phyloP scores from a whole-genome alignment of 805 yeast species.

The Metschnikowia henanensis region DNA sequence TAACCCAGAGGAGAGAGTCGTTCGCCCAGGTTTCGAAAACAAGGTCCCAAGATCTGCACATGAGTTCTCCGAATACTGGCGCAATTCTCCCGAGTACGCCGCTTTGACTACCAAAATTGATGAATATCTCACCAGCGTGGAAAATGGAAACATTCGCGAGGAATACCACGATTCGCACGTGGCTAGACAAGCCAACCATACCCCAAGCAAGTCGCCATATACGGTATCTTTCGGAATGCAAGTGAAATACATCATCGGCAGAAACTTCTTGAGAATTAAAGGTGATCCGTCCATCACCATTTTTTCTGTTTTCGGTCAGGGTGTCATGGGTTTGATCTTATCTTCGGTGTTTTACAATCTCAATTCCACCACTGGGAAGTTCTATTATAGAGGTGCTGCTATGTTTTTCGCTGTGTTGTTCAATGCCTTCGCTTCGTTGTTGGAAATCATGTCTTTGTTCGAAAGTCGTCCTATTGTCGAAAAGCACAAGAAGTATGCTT shows the following conservation, averaged over 20 bases:
- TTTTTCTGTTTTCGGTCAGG: slow-evolving; percentile 51
- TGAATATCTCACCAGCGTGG: slow-evolving; percentile 31
- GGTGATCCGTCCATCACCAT: slow-evolving; percentile 59
- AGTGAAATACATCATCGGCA: slow-evolving; percentile 45
- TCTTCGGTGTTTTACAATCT: slow-evolving; percentile 61
- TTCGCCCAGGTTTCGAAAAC: slow-evolving; percentile 47
- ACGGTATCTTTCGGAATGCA: slow-evolving; percentile 34
- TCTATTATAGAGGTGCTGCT: slow-evolving; percentile 63
- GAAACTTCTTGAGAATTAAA: slow-evolving; percentile 54
- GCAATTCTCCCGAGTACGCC: slow-evolving; percentile 50
- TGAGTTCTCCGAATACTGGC: slow-evolving; percentile 64
- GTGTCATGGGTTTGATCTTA: slow-evolving; percentile 56
- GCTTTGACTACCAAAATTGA: slow-evolving; percentile 43
- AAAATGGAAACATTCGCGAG: slow-evolving; percentile 12
- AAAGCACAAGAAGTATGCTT: slow-evolving; percentile 70
- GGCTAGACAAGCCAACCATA: slow-evolving; percentile 43
- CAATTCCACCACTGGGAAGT: slow-evolving; percentile 49
- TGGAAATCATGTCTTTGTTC: slow-evolving; percentile 59
- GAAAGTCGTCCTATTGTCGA: slow-evolving; percentile 63
- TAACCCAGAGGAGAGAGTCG: slow-evolving; percentile 60
- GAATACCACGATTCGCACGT: slow-evolving; percentile 23
- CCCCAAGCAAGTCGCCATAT: slow-evolving; percentile 33
- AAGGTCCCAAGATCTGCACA: slow-evolving; percentile 54
- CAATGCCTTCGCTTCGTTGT: slow-evolving; percentile 59
- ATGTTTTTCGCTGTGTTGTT: slow-evolving; percentile 61